Base-by-base conservation (phyloP, 257 asterid genomes). In the Lantana camara region DNA sequence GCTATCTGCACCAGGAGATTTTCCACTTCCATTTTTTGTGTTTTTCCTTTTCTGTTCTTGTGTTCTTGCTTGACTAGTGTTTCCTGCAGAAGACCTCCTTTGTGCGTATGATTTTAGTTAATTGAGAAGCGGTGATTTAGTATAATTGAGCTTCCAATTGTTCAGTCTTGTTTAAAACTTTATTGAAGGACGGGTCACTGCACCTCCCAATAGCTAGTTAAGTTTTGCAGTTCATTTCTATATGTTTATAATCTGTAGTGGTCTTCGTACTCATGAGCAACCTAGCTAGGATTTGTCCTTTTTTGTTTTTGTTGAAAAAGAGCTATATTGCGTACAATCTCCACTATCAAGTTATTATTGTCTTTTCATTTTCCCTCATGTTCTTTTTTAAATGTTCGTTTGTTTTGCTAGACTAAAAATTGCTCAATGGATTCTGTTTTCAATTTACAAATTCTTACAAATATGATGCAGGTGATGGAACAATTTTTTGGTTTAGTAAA, bases 401-500 rank as follows among this genome's bases (percentile, higher is more conserved):
- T 14, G 54, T 60, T 66, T 63, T 22, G 9, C 52, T 23, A 12
- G 63, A 29, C 9, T 55, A 19, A 42, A 56, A 61, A 29, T 13
- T n/a, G 20, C 21, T 22, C 29, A 20, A 63, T 52, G 45, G 63
- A 52, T 58, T 51, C 54, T 55, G 27, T 61, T 51, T 50, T 46
- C 37, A 24, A 24, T 38, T 65, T 34, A 48, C 65, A 59, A 48
- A 20, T 61, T 63, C 34, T 67, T 20, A 41, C 66, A 65, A 38
- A 46, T 63, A 40, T 44, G 61, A 54, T 76, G 83, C 90, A 92
- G 98, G 98, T 92, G 60, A 93, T 93, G 97, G 99, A 93, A 57
- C 99, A 93, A 75, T 93, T 93, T 65, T 93, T 93, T 58, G 90
- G 90, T 59, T 77, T 93, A 79, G 99, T 93, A 17, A 93, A 93